These are phyloP conservation scores for Platismatia glauca DNA, from an alignment of 495 filamentous ascomycete genomes.

Conservation along the genomic window DNA sequence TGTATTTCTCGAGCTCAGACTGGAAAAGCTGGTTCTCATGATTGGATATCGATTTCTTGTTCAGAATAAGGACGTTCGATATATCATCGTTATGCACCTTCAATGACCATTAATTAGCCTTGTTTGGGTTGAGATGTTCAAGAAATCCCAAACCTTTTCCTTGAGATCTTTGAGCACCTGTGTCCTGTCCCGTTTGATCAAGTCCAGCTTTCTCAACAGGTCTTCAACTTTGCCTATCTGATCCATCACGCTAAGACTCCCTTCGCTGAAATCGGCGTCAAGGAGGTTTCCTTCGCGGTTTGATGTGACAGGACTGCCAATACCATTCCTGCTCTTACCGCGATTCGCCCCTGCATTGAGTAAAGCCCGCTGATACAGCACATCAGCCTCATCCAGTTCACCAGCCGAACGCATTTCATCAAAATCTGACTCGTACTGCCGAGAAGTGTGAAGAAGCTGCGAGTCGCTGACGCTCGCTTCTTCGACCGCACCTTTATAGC, in stretches of 20 bases:
- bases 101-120: constrained; percentile 26
- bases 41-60: constrained; percentile 87
- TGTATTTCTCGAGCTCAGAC: constrained; percentile 90
- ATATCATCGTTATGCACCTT: constrained; percentile 95
- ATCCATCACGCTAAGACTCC: constrained; percentile 67
- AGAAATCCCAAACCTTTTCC: constrained; percentile 63
- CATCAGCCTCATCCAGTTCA: constrained; percentile 78
- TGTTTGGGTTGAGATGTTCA: background rate
- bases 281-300: constrained; percentile 65
- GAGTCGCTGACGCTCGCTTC: constrained; percentile 83
- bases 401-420: constrained; percentile 92
- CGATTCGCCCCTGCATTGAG: constrained; percentile 54
- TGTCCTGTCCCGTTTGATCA: constrained; percentile 80
- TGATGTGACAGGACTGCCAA: constrained; percentile 49
- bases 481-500: constrained; percentile 78
- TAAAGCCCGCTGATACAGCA: constrained; percentile 78
- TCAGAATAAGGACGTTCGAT: constrained; percentile 90
- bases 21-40: constrained; percentile 88
- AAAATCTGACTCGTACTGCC: constrained; percentile 77
- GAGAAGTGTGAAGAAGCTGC: constrained; percentile 73
- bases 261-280: constrained; percentile 85
- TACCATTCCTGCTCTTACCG: constrained; percentile 52
- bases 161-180: constrained; percentile 95
- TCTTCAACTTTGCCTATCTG: constrained; percentile 88
- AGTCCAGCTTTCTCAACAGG: constrained; percentile 78